phyloP scores from a whole-genome alignment of 305 asterid genomes.

The Plantago lanceolata region DNA sequence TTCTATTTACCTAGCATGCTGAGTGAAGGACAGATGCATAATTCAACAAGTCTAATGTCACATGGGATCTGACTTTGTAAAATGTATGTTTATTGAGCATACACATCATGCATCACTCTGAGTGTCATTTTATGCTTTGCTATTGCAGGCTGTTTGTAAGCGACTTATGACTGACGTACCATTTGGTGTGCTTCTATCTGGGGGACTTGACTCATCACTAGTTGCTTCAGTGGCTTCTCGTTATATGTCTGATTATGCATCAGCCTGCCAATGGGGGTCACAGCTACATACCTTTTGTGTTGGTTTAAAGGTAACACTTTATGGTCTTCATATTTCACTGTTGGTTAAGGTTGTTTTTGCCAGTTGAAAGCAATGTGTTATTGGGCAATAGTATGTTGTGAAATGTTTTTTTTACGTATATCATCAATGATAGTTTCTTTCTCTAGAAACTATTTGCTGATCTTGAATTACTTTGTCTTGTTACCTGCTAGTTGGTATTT shows the following conservation, averaged over 20 bases:
- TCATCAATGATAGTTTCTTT: no score
- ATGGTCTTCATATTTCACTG: constrained; percentile 7
- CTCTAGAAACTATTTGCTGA: no score
- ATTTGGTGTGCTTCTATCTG: constrained; percentile 97
- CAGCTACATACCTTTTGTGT: constrained; percentile 87
- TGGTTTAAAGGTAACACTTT: constrained; percentile 66
- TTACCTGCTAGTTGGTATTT: no score
- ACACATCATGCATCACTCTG: no score
- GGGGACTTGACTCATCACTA: constrained; percentile 97
- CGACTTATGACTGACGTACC: constrained; percentile 99
- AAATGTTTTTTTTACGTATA: no score
- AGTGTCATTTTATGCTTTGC: constrained; percentile 15
- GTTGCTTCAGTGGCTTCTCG: constrained; percentile 98
- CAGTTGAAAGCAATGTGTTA: constrained; percentile 10
- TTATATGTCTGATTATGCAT: constrained; percentile 60
- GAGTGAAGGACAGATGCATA: not conserved
- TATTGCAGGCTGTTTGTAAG: constrained; percentile 83
- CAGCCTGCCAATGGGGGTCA: constrained; percentile 83
- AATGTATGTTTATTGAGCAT: no score
- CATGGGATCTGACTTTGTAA: not conserved
- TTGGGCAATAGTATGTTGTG: no score
- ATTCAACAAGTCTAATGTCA: not conserved
- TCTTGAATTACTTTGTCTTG: no score
- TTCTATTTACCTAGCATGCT: not conserved
- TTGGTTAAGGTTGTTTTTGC: constrained; percentile 7